Base-by-base conservation (phyloP, 2,329 filamentous ascomycete genomes). In the Diaporthe sp. region DNA sequence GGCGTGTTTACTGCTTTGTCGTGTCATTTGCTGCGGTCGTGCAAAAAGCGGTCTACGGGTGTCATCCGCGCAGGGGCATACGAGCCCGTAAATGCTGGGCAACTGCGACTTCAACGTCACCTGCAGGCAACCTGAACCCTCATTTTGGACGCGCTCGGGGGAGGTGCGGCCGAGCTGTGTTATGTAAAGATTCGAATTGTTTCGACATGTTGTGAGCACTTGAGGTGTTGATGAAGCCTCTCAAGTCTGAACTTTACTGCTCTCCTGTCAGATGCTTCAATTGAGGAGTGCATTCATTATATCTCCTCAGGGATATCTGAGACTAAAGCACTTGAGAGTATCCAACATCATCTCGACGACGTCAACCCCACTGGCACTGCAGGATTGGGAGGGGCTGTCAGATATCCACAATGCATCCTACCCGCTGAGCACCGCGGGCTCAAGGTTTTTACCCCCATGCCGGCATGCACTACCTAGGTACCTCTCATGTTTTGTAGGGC, bases 21-120 rank as follows among this genome's bases (percentile, higher is more conserved):
- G 63, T 68, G 30, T 37, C 47, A 68, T 39, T 68, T 66, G 44
- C 42, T 37, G 22, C 9, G 3, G 44, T 32, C 13, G 47, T 53
- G 63, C 47, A 68, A 68, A 68, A 50, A 68, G 63, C 63, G 63
- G 63, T 68, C 63, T 68, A 39, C 63, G 32, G 44, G 32, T 39
- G 63, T 68, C 32, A 68, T 53, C 32, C 32, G n/a, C 19, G 47
- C 63, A 27, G 63, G 63, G 63, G 63, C 51, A 19, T 30, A 53
- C 47, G 9, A 39, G 47, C 30, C 63, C 15, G 22, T 10, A 39
- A 53, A 50, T 30, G 47, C 63, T 68, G 32, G 63, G 44, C 42
- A 50, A 66, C 39, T 19, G 39, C 59, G 59, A 47, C 9, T 17
- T 66, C 42, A 37, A 25, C 7, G 37, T 37, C 63, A 30, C 9